Base-by-base conservation (phyloP, 345 rosid genomes). In the Combretum micranthum region DNA sequence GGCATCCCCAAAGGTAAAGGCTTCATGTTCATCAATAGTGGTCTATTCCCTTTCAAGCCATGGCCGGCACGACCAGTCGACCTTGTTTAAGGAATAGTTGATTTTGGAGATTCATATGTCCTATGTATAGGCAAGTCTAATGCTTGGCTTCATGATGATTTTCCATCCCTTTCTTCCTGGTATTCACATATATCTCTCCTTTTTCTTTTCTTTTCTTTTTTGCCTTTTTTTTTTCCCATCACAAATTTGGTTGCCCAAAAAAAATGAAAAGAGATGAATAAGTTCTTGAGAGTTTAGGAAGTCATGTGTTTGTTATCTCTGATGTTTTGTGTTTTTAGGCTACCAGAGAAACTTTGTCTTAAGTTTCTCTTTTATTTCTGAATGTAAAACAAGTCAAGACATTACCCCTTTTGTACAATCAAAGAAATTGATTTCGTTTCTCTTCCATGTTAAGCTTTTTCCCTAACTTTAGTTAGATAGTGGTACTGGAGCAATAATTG, bases 51-150 rank as follows among this genome's bases (percentile, higher is more conserved):
- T 17, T 19, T 47, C 16, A 61, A 76, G 56, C 42, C 58, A 32
- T 71, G 73, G 77, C 68, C 55, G 42, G 42, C 46, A 18, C 49
- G 52, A 46, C 23, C 32, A 37, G n/a, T n/a, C n/a, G n/a, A n/a
- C n/a, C n/a, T n/a, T 14, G 49, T 20, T 47, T 47, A 23, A 22
- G 49, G 53, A 63, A 43, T 26, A 53, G 51, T 17, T 23, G 26
- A 57, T 48, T n/a, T 39, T 20, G 45, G 50, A 56, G 20, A 50
- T 61, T 67, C 25, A 44, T 60, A 57, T 62, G 45, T 60, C 25
- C 42, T 10, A 47, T 76, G n/a, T n/a, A 74, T 76, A 74, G 87
- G 87, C 87, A 82, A 82, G 87, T 82, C 87, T 76, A 50, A 52
- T 64, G 68, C 87, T 82, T 82, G 87, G 87, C 87, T 82, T 60